Conservation (phyloP, 257 asterid species). For the Petunia axillaris region DNA sequence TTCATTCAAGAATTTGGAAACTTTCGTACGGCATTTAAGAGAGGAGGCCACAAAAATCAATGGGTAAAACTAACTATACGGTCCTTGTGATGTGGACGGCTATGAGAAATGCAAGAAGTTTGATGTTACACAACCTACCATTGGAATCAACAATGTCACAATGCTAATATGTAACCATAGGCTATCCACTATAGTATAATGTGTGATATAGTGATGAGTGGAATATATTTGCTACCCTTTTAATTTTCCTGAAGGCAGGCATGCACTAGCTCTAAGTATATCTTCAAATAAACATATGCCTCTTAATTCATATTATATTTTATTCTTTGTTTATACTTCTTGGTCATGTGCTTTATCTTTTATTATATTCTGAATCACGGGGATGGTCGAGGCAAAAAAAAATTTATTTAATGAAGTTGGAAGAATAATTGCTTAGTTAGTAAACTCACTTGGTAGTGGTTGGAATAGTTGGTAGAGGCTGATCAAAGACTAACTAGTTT, state of each 20-base stretch:
- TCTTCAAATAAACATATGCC: not conserved
- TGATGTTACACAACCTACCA: not conserved
- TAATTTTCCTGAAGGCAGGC: not conserved
- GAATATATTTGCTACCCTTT: not conserved
- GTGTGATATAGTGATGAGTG: no score
- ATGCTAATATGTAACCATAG: no score
- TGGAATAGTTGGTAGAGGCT: not conserved
- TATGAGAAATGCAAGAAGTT: not conserved
- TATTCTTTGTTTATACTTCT: not conserved
- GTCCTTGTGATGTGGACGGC: not conserved
- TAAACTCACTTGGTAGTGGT: not conserved
- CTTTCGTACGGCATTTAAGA: constrained; percentile 37
- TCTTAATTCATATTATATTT: not conserved
- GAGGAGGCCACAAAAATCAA: constrained; percentile 23
- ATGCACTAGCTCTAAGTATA: not conserved
- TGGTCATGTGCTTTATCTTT: not conserved
- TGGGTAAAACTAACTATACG: not conserved
- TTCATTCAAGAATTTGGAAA: constrained; percentile 51
- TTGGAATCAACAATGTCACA: no score
- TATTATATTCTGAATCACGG: not conserved
- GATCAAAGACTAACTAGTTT: not conserved
- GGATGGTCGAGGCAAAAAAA: not conserved
- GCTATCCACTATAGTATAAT: no score
- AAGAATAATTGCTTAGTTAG: not conserved
- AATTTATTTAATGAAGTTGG: not conserved